Conservation (phyloP, 2,329 filamentous ascomycete genomes). For the Verticillium isaacii region DNA sequence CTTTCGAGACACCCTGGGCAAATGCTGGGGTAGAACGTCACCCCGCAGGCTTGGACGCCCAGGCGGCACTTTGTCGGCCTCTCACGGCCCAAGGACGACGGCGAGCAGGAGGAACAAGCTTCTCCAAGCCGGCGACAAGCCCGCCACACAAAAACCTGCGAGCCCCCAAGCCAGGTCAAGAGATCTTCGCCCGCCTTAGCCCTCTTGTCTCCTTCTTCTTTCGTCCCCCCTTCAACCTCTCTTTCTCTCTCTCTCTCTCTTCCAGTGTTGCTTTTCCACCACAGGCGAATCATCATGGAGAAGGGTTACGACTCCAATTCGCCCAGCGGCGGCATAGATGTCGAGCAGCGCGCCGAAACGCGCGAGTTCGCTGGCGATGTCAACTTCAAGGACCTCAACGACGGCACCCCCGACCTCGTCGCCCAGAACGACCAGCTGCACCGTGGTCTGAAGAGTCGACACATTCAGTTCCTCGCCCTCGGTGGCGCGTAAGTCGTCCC, state of each 20-base stretch:
- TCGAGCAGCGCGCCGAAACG: slow-evolving; percentile 16
- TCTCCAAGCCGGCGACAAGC: neutral
- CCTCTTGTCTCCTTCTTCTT: neutral
- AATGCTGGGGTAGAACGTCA: slow-evolving; percentile 1
- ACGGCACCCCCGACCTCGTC: slow-evolving; percentile 27
- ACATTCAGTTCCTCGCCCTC: slow-evolving; percentile 57
- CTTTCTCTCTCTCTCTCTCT: neutral
- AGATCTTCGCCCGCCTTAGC: neutral
- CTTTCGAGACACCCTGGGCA: neutral
- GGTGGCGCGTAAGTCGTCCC: slow-evolving; percentile 32
- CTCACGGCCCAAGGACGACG: neutral
- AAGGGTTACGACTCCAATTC: neutral
- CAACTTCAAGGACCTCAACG: slow-evolving; percentile 15
- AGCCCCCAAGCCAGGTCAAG: neutral
- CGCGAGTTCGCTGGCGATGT: slow-evolving; percentile 10
- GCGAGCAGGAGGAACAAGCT: slow-evolving; percentile 1
- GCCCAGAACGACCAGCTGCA: slow-evolving; percentile 39
- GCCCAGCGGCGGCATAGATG: slow-evolving; percentile 4
- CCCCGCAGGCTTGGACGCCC: slow-evolving; percentile 1
- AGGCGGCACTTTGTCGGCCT: slow-evolving; percentile 2
- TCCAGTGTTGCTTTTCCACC: neutral
- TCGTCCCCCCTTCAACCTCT: neutral
- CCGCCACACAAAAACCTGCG: neutral
- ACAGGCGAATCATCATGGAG: neutral
- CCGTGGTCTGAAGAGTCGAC: slow-evolving; percentile 54